Conservation (phyloP, 1,284 basidiomycete species). For the Testicularia cyperi region DNA sequence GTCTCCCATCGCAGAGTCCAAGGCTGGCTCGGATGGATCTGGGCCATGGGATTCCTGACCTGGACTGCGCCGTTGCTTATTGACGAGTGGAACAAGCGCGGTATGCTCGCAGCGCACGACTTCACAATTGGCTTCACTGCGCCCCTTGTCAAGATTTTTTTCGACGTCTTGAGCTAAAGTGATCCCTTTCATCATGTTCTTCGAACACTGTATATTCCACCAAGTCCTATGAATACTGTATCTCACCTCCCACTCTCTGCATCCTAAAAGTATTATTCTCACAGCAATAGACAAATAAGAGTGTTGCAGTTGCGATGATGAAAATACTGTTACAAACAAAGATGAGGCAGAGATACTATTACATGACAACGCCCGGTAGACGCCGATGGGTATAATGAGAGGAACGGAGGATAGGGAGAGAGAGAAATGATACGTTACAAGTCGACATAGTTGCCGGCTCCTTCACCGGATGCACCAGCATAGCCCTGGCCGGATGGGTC, state of each 20-base stretch:
- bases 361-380: too few relatives aligned
- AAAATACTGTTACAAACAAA: not conserved
- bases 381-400: constrained; percentile 28
- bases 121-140: constrained; percentile 3
- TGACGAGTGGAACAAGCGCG: constrained; percentile 7
- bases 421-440: constrained; percentile 10
- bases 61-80: constrained; percentile 6
- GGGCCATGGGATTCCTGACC: constrained; percentile 11
- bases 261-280: too few relatives aligned
- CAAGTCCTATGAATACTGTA: too few relatives aligned
- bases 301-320: too few relatives aligned
- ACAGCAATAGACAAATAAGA: too few relatives aligned
- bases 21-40: constrained; percentile 22
- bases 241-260: too few relatives aligned
- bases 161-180: constrained; percentile 20
- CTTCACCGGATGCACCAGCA: constrained; percentile 11
- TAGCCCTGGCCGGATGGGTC: constrained; percentile 21
- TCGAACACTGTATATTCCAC: too few relatives aligned
- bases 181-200: too few relatives aligned
- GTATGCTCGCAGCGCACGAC: constrained; percentile 5
- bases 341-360: too few relatives aligned
- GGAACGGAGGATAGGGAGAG: too few relatives aligned
- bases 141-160: constrained; percentile 1
- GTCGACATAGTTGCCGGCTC: constrained; percentile 37
- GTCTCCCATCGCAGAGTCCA: constrained; percentile 5